A percentile compares a stretch with the other conserved stretches of the same genome.
Conservation (phyloP, 306 rosid species). For the Acacia acuminata region DNA sequence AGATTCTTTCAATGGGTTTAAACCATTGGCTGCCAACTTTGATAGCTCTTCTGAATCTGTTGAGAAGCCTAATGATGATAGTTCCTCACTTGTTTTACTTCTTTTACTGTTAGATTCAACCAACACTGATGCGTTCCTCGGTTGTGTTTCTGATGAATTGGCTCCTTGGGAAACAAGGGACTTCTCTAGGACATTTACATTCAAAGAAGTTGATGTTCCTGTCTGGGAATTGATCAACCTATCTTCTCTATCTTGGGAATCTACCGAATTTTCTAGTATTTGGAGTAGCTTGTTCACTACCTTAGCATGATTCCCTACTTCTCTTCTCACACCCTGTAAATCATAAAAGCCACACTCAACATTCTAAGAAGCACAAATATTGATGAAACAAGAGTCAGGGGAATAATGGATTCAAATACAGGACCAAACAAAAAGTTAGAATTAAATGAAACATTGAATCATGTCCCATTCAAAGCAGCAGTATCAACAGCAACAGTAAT, state of each 20-base stretch:
- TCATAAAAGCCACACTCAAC: constrained; percentile 14
- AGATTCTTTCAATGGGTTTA: constrained; percentile 58
- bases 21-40: constrained; percentile 27
- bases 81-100: constrained; percentile 31
- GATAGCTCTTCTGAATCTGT: constrained; percentile 40
- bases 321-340: constrained; percentile 94
- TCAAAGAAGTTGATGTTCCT: constrained; percentile 39
- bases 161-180: constrained; percentile 49
- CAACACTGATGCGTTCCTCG: constrained; percentile 32
- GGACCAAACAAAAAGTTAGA: too few species aligned
- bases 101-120: constrained; percentile 33
- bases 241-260: constrained; percentile 47
- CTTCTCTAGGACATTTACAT: constrained; percentile 34
- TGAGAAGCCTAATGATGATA: constrained; percentile 30
- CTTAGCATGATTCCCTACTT: constrained; percentile 81
- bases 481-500: too few species aligned
- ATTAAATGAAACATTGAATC: too few species aligned
- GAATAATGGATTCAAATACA: too few species aligned
- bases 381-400: not conserved
- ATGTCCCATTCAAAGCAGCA: too few species aligned
- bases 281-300: constrained; percentile 58
- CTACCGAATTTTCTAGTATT: constrained; percentile 30
- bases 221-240: constrained; percentile 45
- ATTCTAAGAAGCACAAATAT: not conserved
- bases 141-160: constrained; percentile 35